Evolutionary conservation across 495 filamentous ascomycete genomes (phyloP).

Genomic region (Podospora fimiseda): DNA sequence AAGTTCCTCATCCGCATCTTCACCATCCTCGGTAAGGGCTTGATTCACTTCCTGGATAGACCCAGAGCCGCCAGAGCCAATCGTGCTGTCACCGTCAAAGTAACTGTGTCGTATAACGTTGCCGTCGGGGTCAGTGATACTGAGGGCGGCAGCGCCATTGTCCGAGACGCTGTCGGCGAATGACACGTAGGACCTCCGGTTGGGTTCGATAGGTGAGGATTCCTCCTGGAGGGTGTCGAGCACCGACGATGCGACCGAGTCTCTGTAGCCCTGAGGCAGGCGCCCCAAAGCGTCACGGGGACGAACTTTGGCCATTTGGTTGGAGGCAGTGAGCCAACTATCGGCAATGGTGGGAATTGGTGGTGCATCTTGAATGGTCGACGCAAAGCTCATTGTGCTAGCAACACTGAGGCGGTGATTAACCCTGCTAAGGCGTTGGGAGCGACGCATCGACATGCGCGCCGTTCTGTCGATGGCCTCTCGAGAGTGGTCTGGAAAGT

Average conservation of each 20-base stretch:
- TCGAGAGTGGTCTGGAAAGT: slow-evolving; percentile 91
- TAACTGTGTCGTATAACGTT: slow-evolving; percentile 67
- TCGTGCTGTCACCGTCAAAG: slow-evolving; percentile 72
- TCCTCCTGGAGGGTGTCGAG: slow-evolving; percentile 87
- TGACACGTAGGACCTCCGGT: slow-evolving; percentile 93
- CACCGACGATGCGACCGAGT: slow-evolving; percentile 80
- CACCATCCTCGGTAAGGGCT: slow-evolving; percentile 77
- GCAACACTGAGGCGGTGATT: slow-evolving; percentile 88
- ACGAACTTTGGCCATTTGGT: slow-evolving; percentile 44
- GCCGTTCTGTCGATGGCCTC: slow-evolving; percentile 93
- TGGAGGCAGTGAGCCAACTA: slow-evolving; percentile 69
- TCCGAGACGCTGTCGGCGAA: slow-evolving; percentile 75
- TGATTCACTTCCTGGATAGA: slow-evolving; percentile 50
- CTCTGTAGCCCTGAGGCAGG: slow-evolving; percentile 55
- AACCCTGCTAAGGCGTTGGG: slow-evolving; percentile 80
- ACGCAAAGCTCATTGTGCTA: slow-evolving; percentile 88
- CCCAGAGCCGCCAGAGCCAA: slow-evolving; percentile 52
- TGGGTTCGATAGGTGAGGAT: slow-evolving; percentile 70
- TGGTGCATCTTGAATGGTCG: slow-evolving; percentile 79
- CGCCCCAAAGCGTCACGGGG: slow-evolving; percentile 37
- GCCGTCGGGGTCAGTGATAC: slow-evolving; percentile 68
- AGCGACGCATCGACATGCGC: slow-evolving; percentile 82
- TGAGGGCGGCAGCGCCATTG: slow-evolving; percentile 45
- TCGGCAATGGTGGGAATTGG: slow-evolving; percentile 96
- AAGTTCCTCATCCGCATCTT: slow-evolving; percentile 74